Evolutionary conservation across 306 rosid genomes (phyloP).

Genomic region (Trifolium dubium): DNA sequence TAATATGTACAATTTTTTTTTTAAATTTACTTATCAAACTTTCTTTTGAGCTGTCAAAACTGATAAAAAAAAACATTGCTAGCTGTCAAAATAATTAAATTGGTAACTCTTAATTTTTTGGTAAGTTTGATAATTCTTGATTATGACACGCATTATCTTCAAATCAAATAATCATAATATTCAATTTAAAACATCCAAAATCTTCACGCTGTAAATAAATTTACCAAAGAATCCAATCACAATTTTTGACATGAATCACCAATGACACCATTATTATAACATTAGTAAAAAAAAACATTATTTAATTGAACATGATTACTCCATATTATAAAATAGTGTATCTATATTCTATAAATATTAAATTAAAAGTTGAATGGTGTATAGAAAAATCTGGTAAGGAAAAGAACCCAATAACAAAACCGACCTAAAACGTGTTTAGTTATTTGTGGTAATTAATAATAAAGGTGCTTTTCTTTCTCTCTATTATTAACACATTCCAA

Average conservation of each 20-base stretch:
- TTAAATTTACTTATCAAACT: too few species aligned
- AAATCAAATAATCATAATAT: too few species aligned
- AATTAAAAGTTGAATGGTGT: not conserved
- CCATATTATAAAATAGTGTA: not conserved
- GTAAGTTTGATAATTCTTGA: not conserved
- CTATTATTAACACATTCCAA: slow-evolving; percentile 7
- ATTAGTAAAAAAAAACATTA: too few species aligned
- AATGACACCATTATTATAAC: too few species aligned
- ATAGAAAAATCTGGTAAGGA: not conserved
- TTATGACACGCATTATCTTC: not conserved
- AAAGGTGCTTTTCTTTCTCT: not conserved
- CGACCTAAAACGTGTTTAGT: not conserved
- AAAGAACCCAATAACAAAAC: not conserved
- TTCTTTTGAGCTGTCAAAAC: too few species aligned
- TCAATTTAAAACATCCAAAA: not conserved
- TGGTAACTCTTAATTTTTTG: not conserved
- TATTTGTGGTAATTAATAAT: too few species aligned
- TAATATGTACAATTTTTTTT: too few species aligned
- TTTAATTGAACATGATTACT: not conserved
- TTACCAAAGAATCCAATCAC: too few species aligned
- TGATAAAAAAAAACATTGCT: too few species aligned
- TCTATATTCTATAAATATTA: not conserved
- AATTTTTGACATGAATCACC: too few species aligned
- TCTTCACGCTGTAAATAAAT: too few species aligned
- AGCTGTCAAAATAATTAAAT: too few species aligned